Evolutionary conservation across 2,329 filamentous ascomycete species (phyloP).

Genomic region (Neurospora sp.): DNA sequence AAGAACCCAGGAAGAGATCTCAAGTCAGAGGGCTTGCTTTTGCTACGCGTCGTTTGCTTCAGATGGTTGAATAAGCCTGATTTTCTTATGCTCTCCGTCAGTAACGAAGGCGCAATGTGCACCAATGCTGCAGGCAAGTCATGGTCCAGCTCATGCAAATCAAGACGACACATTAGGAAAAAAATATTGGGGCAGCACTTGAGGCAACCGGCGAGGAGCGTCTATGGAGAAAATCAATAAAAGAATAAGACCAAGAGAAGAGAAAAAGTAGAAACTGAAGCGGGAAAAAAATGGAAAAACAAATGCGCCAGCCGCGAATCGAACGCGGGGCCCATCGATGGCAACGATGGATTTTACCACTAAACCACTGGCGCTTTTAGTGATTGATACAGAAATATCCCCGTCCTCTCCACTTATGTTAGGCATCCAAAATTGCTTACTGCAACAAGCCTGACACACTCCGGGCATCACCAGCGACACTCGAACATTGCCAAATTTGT

Average conservation of each 20-base stretch:
- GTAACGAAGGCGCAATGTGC: not conserved
- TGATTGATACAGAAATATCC: accelerated
- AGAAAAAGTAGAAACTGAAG: not conserved
- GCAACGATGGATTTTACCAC: constrained; percentile 45
- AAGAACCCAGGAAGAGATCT: not conserved
- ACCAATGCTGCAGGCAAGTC: not conserved
- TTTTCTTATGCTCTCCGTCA: not conserved
- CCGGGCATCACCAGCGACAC: not conserved
- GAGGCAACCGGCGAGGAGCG: not conserved
- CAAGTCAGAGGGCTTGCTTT: not conserved
- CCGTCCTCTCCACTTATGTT: not conserved
- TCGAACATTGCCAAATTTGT: not conserved
- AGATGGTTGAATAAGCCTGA: not conserved
- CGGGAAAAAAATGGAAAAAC: not conserved
- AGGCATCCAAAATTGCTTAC: not conserved
- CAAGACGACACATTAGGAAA: not conserved
- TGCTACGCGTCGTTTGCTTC: not conserved
- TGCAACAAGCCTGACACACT: not conserved
- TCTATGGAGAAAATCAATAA: not conserved
- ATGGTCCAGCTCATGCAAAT: not conserved
- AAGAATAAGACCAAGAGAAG: not conserved
- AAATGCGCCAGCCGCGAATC: constrained; percentile 18
- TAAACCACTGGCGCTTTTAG: constrained; percentile 31
- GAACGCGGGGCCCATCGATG: constrained; percentile 34
- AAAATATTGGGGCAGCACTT: not conserved